These are phyloP conservation scores for Neonectria magnoliae DNA, from an alignment of 2,329 filamentous ascomycete species.

Conservation along the genomic window DNA sequence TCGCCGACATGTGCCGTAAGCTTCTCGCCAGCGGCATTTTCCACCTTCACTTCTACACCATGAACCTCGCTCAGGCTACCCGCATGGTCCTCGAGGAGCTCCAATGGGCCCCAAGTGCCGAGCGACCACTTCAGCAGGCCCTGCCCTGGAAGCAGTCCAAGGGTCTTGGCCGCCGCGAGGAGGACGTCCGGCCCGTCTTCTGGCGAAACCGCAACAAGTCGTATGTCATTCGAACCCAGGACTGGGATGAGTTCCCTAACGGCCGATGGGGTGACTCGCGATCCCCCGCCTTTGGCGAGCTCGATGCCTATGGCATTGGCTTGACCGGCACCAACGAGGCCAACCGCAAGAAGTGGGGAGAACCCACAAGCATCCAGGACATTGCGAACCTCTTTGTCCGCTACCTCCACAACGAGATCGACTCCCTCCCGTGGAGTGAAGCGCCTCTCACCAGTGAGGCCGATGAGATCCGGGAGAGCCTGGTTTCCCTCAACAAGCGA, in stretches of 20 bases:
- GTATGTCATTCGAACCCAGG: slow-evolving; percentile 93
- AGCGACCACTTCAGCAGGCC: slow-evolving; percentile 85
- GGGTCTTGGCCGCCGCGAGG: slow-evolving; percentile 84
- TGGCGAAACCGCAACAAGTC: slow-evolving; percentile 98
- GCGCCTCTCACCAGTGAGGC: slow-evolving; percentile 85
- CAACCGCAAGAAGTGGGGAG: slow-evolving; percentile 94
- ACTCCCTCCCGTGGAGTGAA: slow-evolving; percentile 94
- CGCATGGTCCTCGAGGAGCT: slow-evolving; percentile 94
- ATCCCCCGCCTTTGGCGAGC: slow-evolving; percentile 93
- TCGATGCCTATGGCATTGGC: slow-evolving; percentile 94
- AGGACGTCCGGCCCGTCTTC: slow-evolving; percentile 98
- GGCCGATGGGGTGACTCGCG: slow-evolving; percentile 97
- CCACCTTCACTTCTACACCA: slow-evolving; percentile 98
- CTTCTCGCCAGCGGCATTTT: slow-evolving; percentile 84
- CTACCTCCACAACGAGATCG: slow-evolving; percentile 83
- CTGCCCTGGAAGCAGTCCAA: slow-evolving; percentile 97
- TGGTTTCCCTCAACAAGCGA: slow-evolving; percentile 84
- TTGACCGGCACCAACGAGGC: slow-evolving; percentile 95
- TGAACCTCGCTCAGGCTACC: slow-evolving; percentile 96
- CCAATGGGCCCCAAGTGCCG: slow-evolving; percentile 78
- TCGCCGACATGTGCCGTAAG: slow-evolving; percentile 89
- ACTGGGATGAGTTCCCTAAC: slow-evolving; percentile 99
- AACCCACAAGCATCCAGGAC: slow-evolving; percentile 81
- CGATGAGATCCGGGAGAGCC: slow-evolving; percentile 77
- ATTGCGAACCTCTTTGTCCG: slow-evolving; percentile 84